Percentiles rank a stretch among this genome's conserved stretches.
These are phyloP conservation scores for Kockovaella imperatae DNA, from an alignment of 768 basidiomycete genomes.

Conservation along the genomic window DNA sequence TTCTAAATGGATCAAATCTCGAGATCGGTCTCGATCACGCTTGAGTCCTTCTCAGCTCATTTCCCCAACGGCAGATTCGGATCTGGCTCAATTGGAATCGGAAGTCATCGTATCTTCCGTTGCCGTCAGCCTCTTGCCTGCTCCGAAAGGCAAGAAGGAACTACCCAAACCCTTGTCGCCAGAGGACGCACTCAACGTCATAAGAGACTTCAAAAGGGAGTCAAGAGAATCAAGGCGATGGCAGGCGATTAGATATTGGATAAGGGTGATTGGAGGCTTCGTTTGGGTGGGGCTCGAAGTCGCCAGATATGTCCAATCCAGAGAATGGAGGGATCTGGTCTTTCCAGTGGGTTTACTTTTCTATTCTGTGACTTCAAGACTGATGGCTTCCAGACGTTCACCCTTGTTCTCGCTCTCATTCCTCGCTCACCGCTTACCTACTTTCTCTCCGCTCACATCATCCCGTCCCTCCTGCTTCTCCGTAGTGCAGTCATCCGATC, in stretches of 20 bases:
- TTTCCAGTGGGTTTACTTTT: slow-evolving; percentile 23
- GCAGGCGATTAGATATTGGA: slow-evolving; percentile 12
- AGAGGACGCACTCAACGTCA: slow-evolving; percentile 18
- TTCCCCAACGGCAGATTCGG: slow-evolving; percentile 16
- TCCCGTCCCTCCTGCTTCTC: slow-evolving; percentile 26
- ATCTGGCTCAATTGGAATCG: slow-evolving; percentile 29
- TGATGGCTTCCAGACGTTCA: slow-evolving; percentile 14
- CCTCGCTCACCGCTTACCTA: slow-evolving; percentile 17
- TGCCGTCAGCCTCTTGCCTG: slow-evolving; percentile 18
- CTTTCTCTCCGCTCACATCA: slow-evolving; percentile 21
- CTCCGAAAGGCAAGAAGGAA: not conserved
- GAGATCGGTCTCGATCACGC: not conserved
- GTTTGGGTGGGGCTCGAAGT: slow-evolving; percentile 21
- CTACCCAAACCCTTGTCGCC: slow-evolving; percentile 1
- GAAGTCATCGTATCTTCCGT: slow-evolving; percentile 26
- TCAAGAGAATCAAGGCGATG: slow-evolving; percentile 8
- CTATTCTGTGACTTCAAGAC: not conserved
- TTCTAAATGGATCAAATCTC: not conserved
- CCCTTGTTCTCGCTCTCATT: slow-evolving; percentile 15
- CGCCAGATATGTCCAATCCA: slow-evolving; percentile 4
- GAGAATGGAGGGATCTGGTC: slow-evolving; percentile 11
- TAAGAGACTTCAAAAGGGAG: slow-evolving; percentile 12
- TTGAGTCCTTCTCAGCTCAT: slow-evolving; percentile 14
- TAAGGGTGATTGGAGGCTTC: slow-evolving; percentile 17
- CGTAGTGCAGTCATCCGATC: slow-evolving; percentile 10